These are phyloP conservation scores for Rhexocercosporidium sp. DNA, from an alignment of 2,329 filamentous ascomycete genomes.

Conservation along the genomic window DNA sequence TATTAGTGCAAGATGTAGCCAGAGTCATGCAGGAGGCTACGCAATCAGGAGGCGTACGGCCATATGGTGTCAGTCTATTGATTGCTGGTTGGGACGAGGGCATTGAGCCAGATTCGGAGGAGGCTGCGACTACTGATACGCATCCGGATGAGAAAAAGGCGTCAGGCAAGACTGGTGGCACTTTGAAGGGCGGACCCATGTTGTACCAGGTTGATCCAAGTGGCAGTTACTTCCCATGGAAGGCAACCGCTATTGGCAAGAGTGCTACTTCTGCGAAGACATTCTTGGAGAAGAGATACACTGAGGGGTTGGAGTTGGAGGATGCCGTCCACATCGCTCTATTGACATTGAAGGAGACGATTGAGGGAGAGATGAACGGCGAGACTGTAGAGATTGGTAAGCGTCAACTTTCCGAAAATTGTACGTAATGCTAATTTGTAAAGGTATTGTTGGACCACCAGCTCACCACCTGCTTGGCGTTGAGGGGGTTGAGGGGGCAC, in stretches of 20 bases:
- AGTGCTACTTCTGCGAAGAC: constrained; percentile 98
- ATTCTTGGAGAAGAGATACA: constrained; percentile 98
- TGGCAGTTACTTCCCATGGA: constrained; percentile 99
- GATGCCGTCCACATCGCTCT: constrained; percentile 98
- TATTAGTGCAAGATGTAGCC: constrained; percentile 98
- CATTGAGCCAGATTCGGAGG: constrained; percentile 81
- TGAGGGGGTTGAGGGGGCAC: constrained; percentile 84
- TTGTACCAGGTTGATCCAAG: constrained; percentile 99
- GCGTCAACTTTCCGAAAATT: neutral
- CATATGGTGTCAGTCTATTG: constrained; percentile 94
- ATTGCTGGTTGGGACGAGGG: constrained; percentile 98
- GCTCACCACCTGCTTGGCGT: constrained; percentile 92
- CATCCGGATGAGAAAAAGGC: constrained; percentile 73
- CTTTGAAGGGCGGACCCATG: constrained; percentile 94
- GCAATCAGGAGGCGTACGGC: constrained; percentile 94
- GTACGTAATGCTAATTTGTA: constrained; percentile 34
- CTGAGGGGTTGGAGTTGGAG: constrained; percentile 93
- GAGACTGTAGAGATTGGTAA: constrained; percentile 97
- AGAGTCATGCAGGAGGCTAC: constrained; percentile 99
- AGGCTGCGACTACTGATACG: constrained; percentile 57
- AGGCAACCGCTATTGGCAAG: constrained; percentile 98
- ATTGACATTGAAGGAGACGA: constrained; percentile 97
- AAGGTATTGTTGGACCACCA: constrained; percentile 93
- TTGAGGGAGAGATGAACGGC: constrained; percentile 98
- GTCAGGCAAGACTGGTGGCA: constrained; percentile 89